Conservation (phyloP, 2,329 filamentous ascomycete genomes). For the Penicillium sp. region DNA sequence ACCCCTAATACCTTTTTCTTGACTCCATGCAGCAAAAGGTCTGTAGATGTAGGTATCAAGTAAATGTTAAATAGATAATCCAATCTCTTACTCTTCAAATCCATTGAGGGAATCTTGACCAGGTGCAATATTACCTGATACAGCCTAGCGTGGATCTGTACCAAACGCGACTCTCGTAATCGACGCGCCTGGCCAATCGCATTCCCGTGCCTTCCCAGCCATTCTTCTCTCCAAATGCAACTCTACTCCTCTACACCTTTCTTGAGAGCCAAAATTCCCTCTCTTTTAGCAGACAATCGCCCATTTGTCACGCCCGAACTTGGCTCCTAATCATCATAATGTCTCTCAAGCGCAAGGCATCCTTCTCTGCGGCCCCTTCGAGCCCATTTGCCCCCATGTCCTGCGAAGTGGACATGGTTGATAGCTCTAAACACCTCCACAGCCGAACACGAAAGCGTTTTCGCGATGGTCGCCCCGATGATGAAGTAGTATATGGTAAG, state of each 20-base stretch:
- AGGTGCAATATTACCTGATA: conserved; percentile 27
- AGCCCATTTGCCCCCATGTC: conserved; percentile 13
- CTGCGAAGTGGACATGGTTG: conserved; percentile 29
- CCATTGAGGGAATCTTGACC: background rate
- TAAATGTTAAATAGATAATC: background rate
- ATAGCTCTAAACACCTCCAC: conserved; percentile 48
- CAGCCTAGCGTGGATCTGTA: conserved; percentile 27
- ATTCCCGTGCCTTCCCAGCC: conserved; percentile 13
- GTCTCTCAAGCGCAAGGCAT: conserved; percentile 61
- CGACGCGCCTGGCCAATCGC: conserved; percentile 20
- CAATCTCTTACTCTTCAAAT: background rate
- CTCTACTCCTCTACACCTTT: conserved; percentile 3
- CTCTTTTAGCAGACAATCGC: background rate
- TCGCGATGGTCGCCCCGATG: conserved; percentile 59
- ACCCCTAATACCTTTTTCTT: background rate
- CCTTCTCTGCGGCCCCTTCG: conserved; percentile 48
- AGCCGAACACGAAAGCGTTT: conserved; percentile 60
- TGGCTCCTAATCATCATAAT: conserved; percentile 34
- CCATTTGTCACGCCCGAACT: background rate
- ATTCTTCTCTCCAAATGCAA: conserved; percentile 11
- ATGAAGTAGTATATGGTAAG: conserved; percentile 56
- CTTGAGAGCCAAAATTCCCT: background rate
- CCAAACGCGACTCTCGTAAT: conserved; percentile 20
- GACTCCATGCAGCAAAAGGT: background rate
- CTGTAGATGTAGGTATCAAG: background rate